Evolutionary conservation across 2,329 filamentous ascomycete species (phyloP), one percentile per base, ranked within the genome.

Genomic region (Xylaria arbuscula): DNA sequence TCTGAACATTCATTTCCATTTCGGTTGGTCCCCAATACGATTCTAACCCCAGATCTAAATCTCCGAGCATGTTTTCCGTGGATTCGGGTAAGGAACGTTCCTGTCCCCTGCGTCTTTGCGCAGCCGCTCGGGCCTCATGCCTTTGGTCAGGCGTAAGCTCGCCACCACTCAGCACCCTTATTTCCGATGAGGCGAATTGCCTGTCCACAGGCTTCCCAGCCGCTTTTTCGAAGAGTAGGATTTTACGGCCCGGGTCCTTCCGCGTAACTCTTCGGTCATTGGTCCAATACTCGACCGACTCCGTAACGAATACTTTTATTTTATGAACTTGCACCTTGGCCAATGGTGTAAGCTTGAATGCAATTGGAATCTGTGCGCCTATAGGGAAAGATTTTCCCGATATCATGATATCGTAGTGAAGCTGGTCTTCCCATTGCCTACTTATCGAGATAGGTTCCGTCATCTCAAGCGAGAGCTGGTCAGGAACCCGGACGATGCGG

Each of bases 361-460:
- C 94, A 67, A 98, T 96, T 0, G 94, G 94, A 17, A 98, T 93
- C 75, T 92, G 92, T 47, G 92, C 88, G 17, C 94, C 94, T 22
- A 98, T 87, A 0, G 94, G 93, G 68, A 98, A 98, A 0, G 94
- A 97, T 84, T 97, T 97, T 63, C 94, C 94, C 1, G 94, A 97
- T 63, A 98, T 97, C 78, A 97, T 91, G 73, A 98, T 97, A 76
- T 98, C 94, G 81, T 98, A 98, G 76, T 97, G 93, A 38, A 98
- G 84, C 76, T 97, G 94, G 73, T 98, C 94, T 78, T 98, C 94
- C 94, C 94, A 98, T 70, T 93, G 94, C 22, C 94, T 87, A 72
- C 92, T 95, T 76, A 98, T 97, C 11, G 94, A 95, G 75, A 98
- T 97, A 2, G 94, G 94, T 77, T 98, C 94, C 32, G 94, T 91